A percentile compares a stretch with the other conserved stretches of the same genome.
These are phyloP conservation scores for Botrytis galanthina DNA, from an alignment of 2,329 filamentous ascomycete genomes.

Conservation along the genomic window DNA sequence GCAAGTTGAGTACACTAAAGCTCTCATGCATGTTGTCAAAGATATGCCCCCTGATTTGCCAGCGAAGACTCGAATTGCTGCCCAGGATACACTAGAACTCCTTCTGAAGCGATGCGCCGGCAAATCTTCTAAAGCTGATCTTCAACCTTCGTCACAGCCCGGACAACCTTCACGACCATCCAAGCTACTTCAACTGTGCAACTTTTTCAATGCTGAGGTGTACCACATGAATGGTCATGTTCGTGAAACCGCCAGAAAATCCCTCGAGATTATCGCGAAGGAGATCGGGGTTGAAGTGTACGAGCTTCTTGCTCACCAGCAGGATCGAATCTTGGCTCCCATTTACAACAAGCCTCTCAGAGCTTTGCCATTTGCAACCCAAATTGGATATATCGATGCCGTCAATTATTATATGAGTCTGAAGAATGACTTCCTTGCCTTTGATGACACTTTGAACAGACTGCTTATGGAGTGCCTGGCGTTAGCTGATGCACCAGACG, in stretches of 20 bases:
- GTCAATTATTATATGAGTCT: constrained; percentile 92
- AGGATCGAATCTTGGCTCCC: constrained; percentile 81
- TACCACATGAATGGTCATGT: constrained; percentile 96
- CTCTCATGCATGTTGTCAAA: constrained; percentile 96
- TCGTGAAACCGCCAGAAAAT: constrained; percentile 78
- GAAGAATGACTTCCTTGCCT: constrained; percentile 83
- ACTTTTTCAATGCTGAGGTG: constrained; percentile 81
- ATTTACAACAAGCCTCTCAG: constrained; percentile 95
- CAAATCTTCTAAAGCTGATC: constrained; percentile 75
- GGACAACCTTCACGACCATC: constrained; percentile 59
- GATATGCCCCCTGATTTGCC: constrained; percentile 95
- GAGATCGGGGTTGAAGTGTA: constrained; percentile 76
- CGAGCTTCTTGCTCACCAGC: constrained; percentile 85
- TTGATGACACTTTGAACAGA: constrained; percentile 87
- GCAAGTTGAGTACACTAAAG: constrained; percentile 83
- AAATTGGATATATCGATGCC: constrained; percentile 98
- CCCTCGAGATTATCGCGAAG: constrained; percentile 77
- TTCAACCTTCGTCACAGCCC: constrained; percentile 52
- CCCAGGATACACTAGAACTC: constrained; percentile 78
- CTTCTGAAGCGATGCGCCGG: constrained; percentile 78
- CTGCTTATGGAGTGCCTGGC: constrained; percentile 91
- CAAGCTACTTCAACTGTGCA: constrained; percentile 73
- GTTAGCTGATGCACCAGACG: constrained; percentile 90
- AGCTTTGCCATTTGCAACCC: constrained; percentile 87
- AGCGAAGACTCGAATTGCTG: constrained; percentile 79